Conservation (phyloP, 139 green algal species). For the Ettlia oleoabundans region DNA sequence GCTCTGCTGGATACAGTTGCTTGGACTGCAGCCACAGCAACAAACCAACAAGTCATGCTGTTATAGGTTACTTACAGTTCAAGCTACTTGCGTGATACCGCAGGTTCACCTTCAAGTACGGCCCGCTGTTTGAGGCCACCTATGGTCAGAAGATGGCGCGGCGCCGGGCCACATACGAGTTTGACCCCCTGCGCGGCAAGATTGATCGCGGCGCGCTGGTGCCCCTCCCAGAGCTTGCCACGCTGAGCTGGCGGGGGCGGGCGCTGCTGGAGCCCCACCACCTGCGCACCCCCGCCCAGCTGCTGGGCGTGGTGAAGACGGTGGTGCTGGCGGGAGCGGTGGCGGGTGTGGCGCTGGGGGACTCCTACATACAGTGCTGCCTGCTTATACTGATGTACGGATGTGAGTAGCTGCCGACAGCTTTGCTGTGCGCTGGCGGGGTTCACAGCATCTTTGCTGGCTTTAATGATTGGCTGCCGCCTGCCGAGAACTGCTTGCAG, state of each 20-base stretch:
- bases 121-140: slow-evolving; percentile 47
- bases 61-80: too few species aligned
- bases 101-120: slow-evolving; percentile 47
- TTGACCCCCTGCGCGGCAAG: slow-evolving; percentile 35
- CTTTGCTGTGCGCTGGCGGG: background rate
- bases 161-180: slow-evolving; percentile 39
- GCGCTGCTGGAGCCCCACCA: background rate
- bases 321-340: slow-evolving; percentile 6
- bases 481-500: too few species aligned
- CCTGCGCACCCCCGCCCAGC: slow-evolving; percentile 6
- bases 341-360: background rate
- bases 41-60: too few species aligned
- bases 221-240: slow-evolving; percentile 13
- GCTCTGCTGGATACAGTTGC: too few species aligned
- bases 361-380: slow-evolving; percentile 36
- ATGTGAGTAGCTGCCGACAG: too few species aligned
- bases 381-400: slow-evolving; percentile 26
- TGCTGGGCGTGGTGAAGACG: background rate
- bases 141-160: slow-evolving; percentile 43
- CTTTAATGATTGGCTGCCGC: slow-evolving; percentile 4
- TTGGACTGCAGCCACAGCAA: too few species aligned
- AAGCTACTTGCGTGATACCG: too few species aligned
- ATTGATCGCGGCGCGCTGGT: slow-evolving; percentile 43
- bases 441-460: background rate
- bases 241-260: slow-evolving; percentile 23